Base-by-base conservation (phyloP, 139 green algal genomes). In the Picochlorum sp. region DNA sequence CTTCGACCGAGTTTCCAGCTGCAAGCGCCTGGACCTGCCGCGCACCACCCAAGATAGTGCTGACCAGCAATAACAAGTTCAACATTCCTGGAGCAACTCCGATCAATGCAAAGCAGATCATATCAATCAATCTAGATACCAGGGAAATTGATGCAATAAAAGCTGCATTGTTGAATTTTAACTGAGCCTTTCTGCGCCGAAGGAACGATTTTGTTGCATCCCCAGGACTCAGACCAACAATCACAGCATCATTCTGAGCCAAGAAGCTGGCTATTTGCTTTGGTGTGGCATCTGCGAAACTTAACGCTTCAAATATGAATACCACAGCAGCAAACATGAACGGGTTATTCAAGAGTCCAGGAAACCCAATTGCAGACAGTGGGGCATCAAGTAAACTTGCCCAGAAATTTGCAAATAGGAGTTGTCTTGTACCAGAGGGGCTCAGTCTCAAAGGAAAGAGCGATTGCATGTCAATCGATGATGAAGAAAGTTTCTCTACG, bases 351-450 rank as follows among this genome's bases (percentile, higher is more conserved):
- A 76, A 34, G 6, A 55, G 57, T 15, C 37, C 34, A 23, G 59
- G 20, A 30, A 50, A 51, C 20, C 49, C 64, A n/a, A 70, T 51
- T 4, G 13, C 68, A 28, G n/a, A 44, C 26, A 76, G 47, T n/a
- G 65, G 58, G 15, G 20, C 37, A 21, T 52, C 13, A 13, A 77
- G 47, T 30, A 69, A 26, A 4, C 41, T 49, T 38, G 60, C 41
- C 59, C 59, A 70, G 45, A 78, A 78, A 65, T 69, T 78, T 34
- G 59, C 71, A 63, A 78, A 78, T 28, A 78, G 52, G 31, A 78
- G 59, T 24, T 49, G 63, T 30, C 71, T 58, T 4, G 65, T 60
- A 26, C 71, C 71, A 6, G 34, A 20, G 8, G 71, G 71, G 50
- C 37, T 55, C 10, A 78, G 60, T 45, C 51, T 47, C 41, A 78